Conservation (phyloP, 148 eudicot species). For the Cornus kousa region DNA sequence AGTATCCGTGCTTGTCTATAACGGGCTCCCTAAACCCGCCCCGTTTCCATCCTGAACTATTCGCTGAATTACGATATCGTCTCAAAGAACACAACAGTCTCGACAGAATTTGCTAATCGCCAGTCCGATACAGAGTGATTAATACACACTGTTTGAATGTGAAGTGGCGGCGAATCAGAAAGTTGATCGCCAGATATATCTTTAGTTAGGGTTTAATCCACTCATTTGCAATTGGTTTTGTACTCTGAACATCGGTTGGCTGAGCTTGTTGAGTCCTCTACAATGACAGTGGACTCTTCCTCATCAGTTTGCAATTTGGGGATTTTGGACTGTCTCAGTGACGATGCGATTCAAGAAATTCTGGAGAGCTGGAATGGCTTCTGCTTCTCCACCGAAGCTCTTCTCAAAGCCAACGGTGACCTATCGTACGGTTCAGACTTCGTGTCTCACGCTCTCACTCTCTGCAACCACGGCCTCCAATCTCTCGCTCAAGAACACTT, state of each 20-base stretch:
- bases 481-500: conserved; percentile 66
- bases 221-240: not conserved
- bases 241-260: not conserved
- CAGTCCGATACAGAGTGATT: too few relatives aligned
- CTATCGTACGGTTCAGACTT: conserved; percentile 40
- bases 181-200: too few relatives aligned
- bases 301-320: conserved; percentile 43
- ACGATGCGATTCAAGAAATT: conserved; percentile 47
- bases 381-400: conserved; percentile 50
- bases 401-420: conserved; percentile 43
- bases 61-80: too few relatives aligned
- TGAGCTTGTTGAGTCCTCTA: not conserved
- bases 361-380: conserved; percentile 58
- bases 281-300: conserved; percentile 24
- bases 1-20: too few relatives aligned
- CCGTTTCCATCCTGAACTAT: too few relatives aligned
- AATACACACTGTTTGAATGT: not conserved
- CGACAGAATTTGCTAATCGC: too few relatives aligned
- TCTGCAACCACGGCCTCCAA: conserved; percentile 52
- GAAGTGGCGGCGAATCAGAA: not conserved
- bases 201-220: conserved; percentile 1
- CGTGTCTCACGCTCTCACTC: conserved; percentile 37
- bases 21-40: too few relatives aligned
- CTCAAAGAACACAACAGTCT: too few relatives aligned
- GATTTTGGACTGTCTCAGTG: conserved; percentile 45